phyloP scores from a whole-genome alignment of 2,329 filamentous ascomycete genomes.

The Zymoseptoria crescenta region DNA sequence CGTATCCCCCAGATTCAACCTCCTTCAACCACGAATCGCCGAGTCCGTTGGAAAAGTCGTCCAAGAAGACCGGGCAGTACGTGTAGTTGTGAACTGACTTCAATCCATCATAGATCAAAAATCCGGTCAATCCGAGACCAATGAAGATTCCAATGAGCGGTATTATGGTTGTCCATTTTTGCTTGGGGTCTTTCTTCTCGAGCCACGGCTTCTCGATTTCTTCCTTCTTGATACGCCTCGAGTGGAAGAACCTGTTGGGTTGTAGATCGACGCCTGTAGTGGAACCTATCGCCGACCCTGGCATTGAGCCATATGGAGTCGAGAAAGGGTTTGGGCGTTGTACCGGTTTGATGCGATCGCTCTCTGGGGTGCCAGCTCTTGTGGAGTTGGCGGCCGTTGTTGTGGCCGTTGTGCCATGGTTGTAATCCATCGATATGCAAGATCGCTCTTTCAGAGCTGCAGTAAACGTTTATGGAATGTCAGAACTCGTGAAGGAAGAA shows the following conservation, averaged over 20 bases:
- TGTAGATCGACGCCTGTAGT: slow-evolving; percentile 31
- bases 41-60: slow-evolving; percentile 52
- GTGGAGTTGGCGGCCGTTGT: slow-evolving; percentile 31
- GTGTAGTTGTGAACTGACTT: slow-evolving; percentile 64
- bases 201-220: slow-evolving; percentile 72
- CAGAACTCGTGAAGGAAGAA: background rate
- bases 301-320: slow-evolving; percentile 38
- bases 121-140: slow-evolving; percentile 59
- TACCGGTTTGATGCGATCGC: slow-evolving; percentile 26
- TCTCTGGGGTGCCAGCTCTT: slow-evolving; percentile 32
- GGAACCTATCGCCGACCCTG: slow-evolving; percentile 36
- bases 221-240: slow-evolving; percentile 62
- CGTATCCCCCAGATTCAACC: slow-evolving; percentile 65
- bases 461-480: background rate
- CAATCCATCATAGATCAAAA: slow-evolving; percentile 70
- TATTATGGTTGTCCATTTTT: slow-evolving; percentile 81
- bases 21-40: slow-evolving; percentile 63
- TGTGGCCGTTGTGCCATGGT: slow-evolving; percentile 23
- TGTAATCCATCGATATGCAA: slow-evolving; percentile 19
- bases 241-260: slow-evolving; percentile 57
- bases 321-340: slow-evolving; percentile 29
- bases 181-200: slow-evolving; percentile 62
- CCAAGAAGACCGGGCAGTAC: slow-evolving; percentile 61
- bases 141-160: slow-evolving; percentile 63
- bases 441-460: background rate